Base-by-base conservation (phyloP, 768 basidiomycete species). In the Lactarius quietus region DNA sequence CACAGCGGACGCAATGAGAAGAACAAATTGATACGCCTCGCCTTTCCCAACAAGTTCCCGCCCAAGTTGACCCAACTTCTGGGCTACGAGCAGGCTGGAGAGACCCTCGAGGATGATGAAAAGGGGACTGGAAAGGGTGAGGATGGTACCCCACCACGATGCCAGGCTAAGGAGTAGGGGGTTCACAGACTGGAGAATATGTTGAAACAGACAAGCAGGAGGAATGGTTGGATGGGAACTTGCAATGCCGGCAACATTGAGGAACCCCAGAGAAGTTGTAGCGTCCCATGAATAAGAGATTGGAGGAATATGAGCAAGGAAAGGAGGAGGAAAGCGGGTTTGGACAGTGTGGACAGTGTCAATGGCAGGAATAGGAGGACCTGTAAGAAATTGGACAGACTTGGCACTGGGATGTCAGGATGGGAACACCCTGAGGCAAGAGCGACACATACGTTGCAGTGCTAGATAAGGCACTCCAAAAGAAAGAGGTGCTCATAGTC, bases 131-230 rank as follows among this genome's bases (percentile, higher is more conserved):
- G 84, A 88, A 72, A 87, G 82, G 1, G 83, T 85, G 66, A 95
- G 78, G 41, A 86, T 77, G 29, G 80, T 83, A 0, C 87, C 90
- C 93, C 93, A 95, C 80, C 84, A 85, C 52, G 81, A 79, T 10
- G 86, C 82, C 18, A 86, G 82, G 15, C 77, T 81, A 12, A 82
- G 69, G 7, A 93, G 73, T 74, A 79, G 81, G 9, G 88, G 85
- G 65, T 83, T 80, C 28, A 84, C 82, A 29, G 85, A 78, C 26
- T 86, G 81, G 90, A 84, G 75, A 92, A 93, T 41, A 86, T 81
- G 73, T 94, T 94, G 83, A 94, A 94, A 74, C 85, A 90, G 63
- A 93, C 84, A 57, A 94, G 86, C 51, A 94, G 85, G 38, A 94
- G 82, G 76, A 93, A 91, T 0, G 92, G 87, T 74, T 93, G 92